These are phyloP conservation scores for Coprinopsis marcescibilis DNA, from an alignment of 768 basidiomycete species.

Conservation along the genomic window DNA sequence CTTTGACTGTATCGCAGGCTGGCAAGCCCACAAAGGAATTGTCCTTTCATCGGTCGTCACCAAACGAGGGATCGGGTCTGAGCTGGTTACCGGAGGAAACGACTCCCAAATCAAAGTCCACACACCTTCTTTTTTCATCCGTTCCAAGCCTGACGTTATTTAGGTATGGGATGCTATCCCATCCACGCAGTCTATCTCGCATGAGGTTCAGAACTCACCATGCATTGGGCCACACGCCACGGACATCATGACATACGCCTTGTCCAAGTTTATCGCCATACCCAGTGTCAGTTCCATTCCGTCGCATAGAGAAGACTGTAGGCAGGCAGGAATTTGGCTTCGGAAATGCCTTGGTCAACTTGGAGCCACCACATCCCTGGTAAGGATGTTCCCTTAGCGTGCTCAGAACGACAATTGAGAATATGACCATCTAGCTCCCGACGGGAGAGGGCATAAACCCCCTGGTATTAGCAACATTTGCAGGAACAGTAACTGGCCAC, in stretches of 20 bases:
- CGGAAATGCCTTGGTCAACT: conserved; percentile 84
- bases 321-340: conserved; percentile 91
- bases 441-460: conserved; percentile 77
- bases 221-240: conserved; percentile 6
- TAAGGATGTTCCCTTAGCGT: conserved; percentile 25
- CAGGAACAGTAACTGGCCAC: conserved; percentile 53
- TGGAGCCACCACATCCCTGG: conserved; percentile 76
- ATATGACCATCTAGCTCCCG: conserved; percentile 49
- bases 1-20: conserved; percentile 81
- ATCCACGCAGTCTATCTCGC: conserved; percentile 21
- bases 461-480: conserved; percentile 84
- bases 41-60: conserved; percentile 74
- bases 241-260: conserved; percentile 55
- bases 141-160: neutral
- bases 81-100: conserved; percentile 75
- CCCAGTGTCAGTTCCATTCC: conserved; percentile 76
- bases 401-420: neutral
- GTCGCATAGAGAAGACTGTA: conserved; percentile 75
- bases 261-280: conserved; percentile 82
- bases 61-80: conserved; percentile 18
- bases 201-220: conserved; percentile 7
- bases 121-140: neutral
- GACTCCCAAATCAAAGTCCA: conserved; percentile 79
- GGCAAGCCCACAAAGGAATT: conserved; percentile 77
- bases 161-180: conserved; percentile 53